A percentile compares a stretch with the other conserved stretches of the same genome.
Conservation (phyloP, 257 asterid genomes). For the Solanum sparsipilum region DNA sequence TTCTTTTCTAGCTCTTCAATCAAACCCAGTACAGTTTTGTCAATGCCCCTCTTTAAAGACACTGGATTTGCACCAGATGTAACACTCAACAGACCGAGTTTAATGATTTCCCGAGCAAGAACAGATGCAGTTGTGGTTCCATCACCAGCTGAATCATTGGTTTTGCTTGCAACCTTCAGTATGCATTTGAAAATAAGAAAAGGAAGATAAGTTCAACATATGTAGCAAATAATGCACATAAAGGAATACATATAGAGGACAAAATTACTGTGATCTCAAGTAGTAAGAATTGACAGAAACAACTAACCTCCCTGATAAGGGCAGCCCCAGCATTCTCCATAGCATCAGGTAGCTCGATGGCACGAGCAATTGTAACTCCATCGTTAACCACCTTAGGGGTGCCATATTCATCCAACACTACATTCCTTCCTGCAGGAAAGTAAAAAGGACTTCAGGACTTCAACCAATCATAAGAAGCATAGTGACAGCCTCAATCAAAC, state of each 20-base stretch:
- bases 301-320: constrained; percentile 82
- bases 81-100: constrained; percentile 82
- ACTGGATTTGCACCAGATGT: constrained; percentile 98
- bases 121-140: constrained; percentile 93
- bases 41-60: constrained; percentile 85
- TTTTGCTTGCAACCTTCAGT: constrained; percentile 93
- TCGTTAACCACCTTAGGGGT: constrained; percentile 85
- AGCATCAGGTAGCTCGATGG: constrained; percentile 78
- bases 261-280: neutral
- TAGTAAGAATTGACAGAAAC: neutral
- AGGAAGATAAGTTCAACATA: neutral
- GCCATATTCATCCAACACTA: constrained; percentile 89
- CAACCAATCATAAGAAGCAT: neutral
- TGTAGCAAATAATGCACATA: neutral
- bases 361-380: constrained; percentile 91
- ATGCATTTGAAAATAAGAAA: neutral
- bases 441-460: neutral
- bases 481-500: neutral
- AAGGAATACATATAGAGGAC: neutral
- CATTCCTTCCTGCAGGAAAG: constrained; percentile 62
- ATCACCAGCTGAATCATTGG: constrained; percentile 98
- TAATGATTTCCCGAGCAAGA: constrained; percentile 95
- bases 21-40: constrained; percentile 71
- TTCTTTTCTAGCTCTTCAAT: constrained; percentile 72
- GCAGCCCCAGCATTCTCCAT: constrained; percentile 99